Evolutionary conservation across 345 rosid genomes (phyloP).

Genomic region (Eucalyptus erythrocorys): DNA sequence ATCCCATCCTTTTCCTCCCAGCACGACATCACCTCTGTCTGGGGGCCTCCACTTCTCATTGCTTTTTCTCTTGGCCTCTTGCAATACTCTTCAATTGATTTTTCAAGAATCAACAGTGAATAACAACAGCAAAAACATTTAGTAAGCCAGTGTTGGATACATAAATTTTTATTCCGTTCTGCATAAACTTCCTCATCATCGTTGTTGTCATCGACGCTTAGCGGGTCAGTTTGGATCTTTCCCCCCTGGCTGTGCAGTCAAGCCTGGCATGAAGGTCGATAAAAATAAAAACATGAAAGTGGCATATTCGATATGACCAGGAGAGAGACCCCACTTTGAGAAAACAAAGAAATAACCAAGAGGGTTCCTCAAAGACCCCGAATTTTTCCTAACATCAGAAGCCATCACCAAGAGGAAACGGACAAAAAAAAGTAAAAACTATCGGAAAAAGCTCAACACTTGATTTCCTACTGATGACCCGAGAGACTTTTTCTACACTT

Average conservation of each 20-base stretch:
- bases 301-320: not conserved
- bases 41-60: not conserved
- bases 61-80: not conserved
- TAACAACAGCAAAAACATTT: not conserved
- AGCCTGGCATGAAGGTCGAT: not conserved
- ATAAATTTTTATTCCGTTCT: not conserved
- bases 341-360: not conserved
- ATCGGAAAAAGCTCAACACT: not conserved
- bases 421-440: not conserved
- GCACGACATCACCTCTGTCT: not conserved
- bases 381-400: not conserved
- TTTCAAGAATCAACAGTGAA: not conserved
- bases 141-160: not conserved
- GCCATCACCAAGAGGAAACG: not conserved
- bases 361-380: not conserved
- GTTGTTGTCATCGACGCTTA: not conserved
- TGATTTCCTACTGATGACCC: not conserved
- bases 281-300: not conserved
- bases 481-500: not conserved
- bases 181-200: not conserved
- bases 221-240: not conserved
- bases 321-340: not conserved
- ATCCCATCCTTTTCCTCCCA: not conserved
- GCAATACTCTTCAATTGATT: not conserved
- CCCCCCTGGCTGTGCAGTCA: not conserved